These are phyloP conservation scores for Ogataea sp. DNA, from an alignment of 805 yeast genomes.

Conservation along the genomic window DNA sequence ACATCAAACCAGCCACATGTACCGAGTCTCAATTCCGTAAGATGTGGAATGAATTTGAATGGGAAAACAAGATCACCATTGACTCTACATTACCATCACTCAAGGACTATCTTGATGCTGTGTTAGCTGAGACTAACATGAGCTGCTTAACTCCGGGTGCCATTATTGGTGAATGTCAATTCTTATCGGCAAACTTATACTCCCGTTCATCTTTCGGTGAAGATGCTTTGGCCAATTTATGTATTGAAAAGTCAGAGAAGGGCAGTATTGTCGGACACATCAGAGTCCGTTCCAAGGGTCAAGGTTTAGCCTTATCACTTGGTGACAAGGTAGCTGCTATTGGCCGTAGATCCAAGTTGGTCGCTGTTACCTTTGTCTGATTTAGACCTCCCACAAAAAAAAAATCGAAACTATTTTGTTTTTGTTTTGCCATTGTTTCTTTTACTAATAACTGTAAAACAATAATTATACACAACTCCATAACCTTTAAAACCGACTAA, in stretches of 20 bases:
- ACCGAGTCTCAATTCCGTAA: slow-evolving; percentile 84
- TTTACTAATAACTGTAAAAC: too few relatives aligned
- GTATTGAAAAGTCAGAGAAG: slow-evolving; percentile 72
- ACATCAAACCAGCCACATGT: slow-evolving; percentile 91
- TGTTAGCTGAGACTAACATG: slow-evolving; percentile 87
- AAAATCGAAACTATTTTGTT: too few relatives aligned
- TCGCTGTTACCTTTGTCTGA: slow-evolving; percentile 15
- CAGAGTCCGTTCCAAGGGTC: slow-evolving; percentile 94
- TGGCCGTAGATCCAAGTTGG: slow-evolving; percentile 44
- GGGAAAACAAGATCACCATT: slow-evolving; percentile 97
- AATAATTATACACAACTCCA: too few relatives aligned
- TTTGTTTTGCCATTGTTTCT: too few relatives aligned
- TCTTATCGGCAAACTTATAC: slow-evolving; percentile 89
- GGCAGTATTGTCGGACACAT: slow-evolving; percentile 89
- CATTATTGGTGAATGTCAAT: slow-evolving; percentile 81
- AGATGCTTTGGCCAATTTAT: slow-evolving; percentile 92
- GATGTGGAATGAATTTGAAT: slow-evolving; percentile 99
- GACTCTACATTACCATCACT: slow-evolving; percentile 59
- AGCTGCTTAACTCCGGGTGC: slow-evolving; percentile 89
- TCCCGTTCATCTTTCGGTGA: slow-evolving; percentile 94
- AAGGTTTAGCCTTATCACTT: slow-evolving; percentile 88
- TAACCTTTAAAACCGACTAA: too few relatives aligned
- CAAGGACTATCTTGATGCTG: slow-evolving; percentile 67
- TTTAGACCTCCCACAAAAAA: too few relatives aligned
- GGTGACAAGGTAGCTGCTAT: slow-evolving; percentile 91